Conservation (phyloP, 495 filamentous ascomycete species). For the Umbilicaria muhlenbergii region DNA sequence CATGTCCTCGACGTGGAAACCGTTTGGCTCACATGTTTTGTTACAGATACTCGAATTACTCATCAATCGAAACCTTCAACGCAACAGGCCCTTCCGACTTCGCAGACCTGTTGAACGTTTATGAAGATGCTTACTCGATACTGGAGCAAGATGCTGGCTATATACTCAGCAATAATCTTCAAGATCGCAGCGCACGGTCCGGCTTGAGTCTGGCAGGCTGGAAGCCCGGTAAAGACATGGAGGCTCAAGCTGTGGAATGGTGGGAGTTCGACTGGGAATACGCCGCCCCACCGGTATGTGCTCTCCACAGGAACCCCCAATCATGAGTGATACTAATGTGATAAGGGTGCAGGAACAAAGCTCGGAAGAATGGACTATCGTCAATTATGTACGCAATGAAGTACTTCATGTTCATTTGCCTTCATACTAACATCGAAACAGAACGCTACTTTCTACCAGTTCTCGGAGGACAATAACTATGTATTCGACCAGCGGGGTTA, state of each 20-base stretch:
- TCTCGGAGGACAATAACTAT: conserved; percentile 46
- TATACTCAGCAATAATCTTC: conserved; percentile 41
- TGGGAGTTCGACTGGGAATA: conserved; percentile 46
- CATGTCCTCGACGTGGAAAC: no score
- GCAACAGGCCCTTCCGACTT: conserved; percentile 37
- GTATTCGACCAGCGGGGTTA: conserved; percentile 55
- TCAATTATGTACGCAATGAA: conserved; percentile 15
- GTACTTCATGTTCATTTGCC: background rate
- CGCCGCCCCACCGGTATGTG: conserved; percentile 24
- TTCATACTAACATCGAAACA: conserved; percentile 1
- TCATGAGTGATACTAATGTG: background rate
- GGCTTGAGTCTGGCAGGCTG: conserved; percentile 47
- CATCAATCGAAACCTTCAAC: conserved; percentile 44
- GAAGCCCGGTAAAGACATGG: conserved; percentile 42
- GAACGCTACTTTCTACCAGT: conserved; percentile 33
- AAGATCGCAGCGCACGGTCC: conserved; percentile 45
- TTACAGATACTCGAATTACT: conserved; percentile 39
- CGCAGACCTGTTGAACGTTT: conserved; percentile 32
- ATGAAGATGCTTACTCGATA: conserved; percentile 30
- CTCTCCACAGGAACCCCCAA: background rate
- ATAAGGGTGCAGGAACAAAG: conserved; percentile 21
- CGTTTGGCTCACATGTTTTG: no score
- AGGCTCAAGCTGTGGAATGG: conserved; percentile 48
- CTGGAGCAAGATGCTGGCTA: conserved; percentile 40
- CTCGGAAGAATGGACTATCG: conserved; percentile 28